Conservation (phyloP, 2,329 filamentous ascomycete genomes). For the Xylariaceae sp. region DNA sequence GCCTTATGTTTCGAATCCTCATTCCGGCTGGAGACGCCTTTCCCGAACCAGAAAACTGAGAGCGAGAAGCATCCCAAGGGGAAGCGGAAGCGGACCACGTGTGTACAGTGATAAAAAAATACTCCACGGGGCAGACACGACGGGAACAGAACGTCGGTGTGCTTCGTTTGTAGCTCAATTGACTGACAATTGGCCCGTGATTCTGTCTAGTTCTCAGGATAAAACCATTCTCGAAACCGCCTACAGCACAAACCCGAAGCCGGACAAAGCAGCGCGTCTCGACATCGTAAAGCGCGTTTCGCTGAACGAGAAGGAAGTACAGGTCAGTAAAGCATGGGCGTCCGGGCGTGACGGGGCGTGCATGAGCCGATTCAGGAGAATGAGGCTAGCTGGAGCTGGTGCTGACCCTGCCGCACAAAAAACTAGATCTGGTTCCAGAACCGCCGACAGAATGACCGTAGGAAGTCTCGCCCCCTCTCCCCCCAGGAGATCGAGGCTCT, state of each 20-base stretch:
- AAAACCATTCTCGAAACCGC: slow-evolving; percentile 83
- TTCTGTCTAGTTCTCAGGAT: slow-evolving; percentile 65
- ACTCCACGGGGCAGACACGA: not conserved
- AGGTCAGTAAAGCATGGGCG: slow-evolving; percentile 54
- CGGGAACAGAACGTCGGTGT: not conserved
- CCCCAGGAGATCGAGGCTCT: slow-evolving; percentile 67
- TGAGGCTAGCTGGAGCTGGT: slow-evolving; percentile 20
- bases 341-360: slow-evolving; percentile 1
- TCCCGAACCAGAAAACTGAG: slow-evolving; percentile 27
- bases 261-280: slow-evolving; percentile 81
- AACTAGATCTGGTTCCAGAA: slow-evolving; percentile 96
- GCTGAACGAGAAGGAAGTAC: slow-evolving; percentile 91
- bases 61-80: slow-evolving; percentile 49
- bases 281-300: slow-evolving; percentile 81
- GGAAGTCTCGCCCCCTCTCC: slow-evolving; percentile 78
- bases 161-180: slow-evolving; percentile 7
- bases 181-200: slow-evolving; percentile 9
- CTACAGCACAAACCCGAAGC: slow-evolving; percentile 80
- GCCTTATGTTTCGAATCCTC: slow-evolving; percentile 33
- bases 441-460: slow-evolving; percentile 82
- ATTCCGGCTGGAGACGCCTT: slow-evolving; percentile 31
- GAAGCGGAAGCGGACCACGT: slow-evolving; percentile 61
- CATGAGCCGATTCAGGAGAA: not conserved
- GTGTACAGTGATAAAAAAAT: slow-evolving; percentile 32
- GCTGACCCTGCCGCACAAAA: slow-evolving; percentile 1